Conservation (phyloP, 169 alveolate species). For the Babesia divergens region DNA sequence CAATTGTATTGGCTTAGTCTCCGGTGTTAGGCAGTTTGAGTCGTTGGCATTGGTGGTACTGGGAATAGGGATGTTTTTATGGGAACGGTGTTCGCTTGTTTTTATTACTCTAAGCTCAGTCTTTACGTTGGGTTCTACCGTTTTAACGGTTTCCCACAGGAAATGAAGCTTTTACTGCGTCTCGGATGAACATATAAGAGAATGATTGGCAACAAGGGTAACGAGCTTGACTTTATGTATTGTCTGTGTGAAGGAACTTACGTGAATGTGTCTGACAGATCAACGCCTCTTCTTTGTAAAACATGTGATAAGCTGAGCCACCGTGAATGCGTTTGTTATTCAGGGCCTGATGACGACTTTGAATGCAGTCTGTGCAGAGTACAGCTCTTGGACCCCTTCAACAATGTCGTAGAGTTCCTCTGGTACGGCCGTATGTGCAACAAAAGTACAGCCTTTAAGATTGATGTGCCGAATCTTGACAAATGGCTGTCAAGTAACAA, state of each 20-base stretch:
- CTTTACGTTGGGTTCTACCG: no score
- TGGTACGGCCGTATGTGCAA: slow-evolving; percentile 68
- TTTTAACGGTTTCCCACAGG: no score
- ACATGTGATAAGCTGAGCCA: slow-evolving; percentile 48
- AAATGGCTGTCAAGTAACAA: slow-evolving; percentile 66
- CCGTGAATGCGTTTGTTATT: slow-evolving; percentile 36
- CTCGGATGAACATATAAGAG: not conserved
- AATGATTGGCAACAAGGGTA: not conserved
- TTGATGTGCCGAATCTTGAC: slow-evolving; percentile 59
- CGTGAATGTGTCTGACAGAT: not conserved
- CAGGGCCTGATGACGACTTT: slow-evolving; percentile 57
- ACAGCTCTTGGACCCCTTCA: slow-evolving; percentile 73
- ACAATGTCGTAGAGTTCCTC: slow-evolving; percentile 64
- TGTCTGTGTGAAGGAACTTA: slow-evolving; percentile 44
- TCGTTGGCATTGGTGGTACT: no score
- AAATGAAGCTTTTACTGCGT: no score
- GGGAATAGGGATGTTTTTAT: no score
- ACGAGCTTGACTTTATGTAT: slow-evolving; percentile 1
- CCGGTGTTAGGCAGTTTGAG: no score
- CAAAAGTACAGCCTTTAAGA: slow-evolving; percentile 37
- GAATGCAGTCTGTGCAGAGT: slow-evolving; percentile 71
- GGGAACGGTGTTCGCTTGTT: no score
- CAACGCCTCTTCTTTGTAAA: slow-evolving; percentile 31
- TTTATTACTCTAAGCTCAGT: no score
- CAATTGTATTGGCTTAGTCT: no score